Percentiles rank a stretch among this genome's conserved stretches.
Evolutionary conservation across 208 protist genomes (phyloP).

Genomic region (Leishmania arabica): DNA sequence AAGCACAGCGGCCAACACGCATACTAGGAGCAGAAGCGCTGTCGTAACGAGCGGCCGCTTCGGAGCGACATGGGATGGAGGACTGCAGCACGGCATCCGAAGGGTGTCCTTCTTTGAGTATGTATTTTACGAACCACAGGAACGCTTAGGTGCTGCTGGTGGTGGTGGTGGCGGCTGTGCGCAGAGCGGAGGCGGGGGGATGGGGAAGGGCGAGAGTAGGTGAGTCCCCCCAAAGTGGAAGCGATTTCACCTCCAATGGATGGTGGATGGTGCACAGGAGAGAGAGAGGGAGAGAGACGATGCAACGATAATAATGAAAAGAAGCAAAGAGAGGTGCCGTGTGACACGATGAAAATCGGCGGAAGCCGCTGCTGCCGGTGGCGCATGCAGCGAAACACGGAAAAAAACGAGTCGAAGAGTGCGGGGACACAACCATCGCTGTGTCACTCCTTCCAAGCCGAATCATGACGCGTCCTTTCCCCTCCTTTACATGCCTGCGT

Average conservation of each 20-base stretch:
- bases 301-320: background rate
- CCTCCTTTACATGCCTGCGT: background rate
- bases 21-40: constrained; percentile 14
- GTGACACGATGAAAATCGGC: background rate
- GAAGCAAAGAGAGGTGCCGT: background rate
- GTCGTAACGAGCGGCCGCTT: background rate
- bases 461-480: background rate
- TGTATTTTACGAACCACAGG: background rate
- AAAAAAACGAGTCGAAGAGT: too few species aligned
- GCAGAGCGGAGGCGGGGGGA: background rate
- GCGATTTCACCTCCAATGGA: background rate
- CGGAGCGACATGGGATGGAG: background rate
- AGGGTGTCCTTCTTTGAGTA: background rate
- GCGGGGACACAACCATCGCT: background rate
- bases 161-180: background rate
- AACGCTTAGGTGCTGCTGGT: background rate
- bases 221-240: background rate
- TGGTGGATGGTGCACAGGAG: background rate
- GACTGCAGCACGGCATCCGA: background rate
- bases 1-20: background rate
- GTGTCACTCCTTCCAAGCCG: background rate
- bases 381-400: background rate
- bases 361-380: background rate
- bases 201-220: background rate
- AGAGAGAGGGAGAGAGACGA: background rate